Conservation (phyloP, 2,329 filamentous ascomycete genomes). For the Fusarium torulosum region DNA sequence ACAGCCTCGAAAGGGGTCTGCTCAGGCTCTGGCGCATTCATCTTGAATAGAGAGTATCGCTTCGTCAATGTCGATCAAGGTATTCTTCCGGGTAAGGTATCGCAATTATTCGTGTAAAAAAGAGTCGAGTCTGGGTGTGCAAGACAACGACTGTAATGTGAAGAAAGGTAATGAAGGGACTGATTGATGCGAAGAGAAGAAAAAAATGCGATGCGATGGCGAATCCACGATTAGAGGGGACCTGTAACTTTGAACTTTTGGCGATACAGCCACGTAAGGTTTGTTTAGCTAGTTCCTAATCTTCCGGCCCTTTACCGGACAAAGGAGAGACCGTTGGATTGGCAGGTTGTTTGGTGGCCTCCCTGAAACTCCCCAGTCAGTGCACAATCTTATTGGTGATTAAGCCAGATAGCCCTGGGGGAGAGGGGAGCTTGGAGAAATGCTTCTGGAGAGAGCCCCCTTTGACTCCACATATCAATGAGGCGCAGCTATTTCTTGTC, state of each 20-base stretch:
- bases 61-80: conserved; percentile 20
- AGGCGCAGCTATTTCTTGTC: conserved; percentile 30
- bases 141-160: conserved; percentile 14
- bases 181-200: conserved; percentile 19
- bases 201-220: conserved; percentile 21
- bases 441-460: conserved; percentile 23
- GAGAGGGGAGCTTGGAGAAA: conserved; percentile 15
- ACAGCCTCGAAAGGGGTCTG: conserved; percentile 93
- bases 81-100: background rate
- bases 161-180: background rate
- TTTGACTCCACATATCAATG: conserved; percentile 37
- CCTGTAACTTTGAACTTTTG: conserved; percentile 38
- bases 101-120: conserved; percentile 2
- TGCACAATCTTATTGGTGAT: conserved; percentile 35
- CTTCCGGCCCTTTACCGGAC: conserved; percentile 41
- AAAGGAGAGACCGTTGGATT: conserved; percentile 35
- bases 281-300: conserved; percentile 22
- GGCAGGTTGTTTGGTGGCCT: conserved; percentile 30
- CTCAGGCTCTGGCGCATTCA: conserved; percentile 90
- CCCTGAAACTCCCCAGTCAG: conserved; percentile 19
- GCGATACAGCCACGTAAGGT: conserved; percentile 47
- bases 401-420: conserved; percentile 14
- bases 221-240: conserved; percentile 22
- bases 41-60: conserved; percentile 55
- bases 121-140: conserved; percentile 4